Conservation (phyloP, 371 early-diverging fungal genomes). For the Phascolomyces articulosus region DNA sequence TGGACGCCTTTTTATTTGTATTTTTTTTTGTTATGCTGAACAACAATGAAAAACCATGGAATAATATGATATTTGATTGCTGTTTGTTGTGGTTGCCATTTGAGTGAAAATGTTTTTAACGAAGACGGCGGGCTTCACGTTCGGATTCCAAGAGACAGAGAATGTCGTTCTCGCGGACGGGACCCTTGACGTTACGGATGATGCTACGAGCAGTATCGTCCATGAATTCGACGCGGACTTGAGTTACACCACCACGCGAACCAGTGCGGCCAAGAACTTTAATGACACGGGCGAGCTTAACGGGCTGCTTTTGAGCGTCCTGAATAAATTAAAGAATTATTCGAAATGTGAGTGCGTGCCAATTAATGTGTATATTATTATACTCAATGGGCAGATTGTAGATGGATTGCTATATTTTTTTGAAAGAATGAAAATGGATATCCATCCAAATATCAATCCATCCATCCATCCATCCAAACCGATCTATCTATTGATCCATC, state of each 20-base stretch:
- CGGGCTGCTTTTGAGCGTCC: slow-evolving; percentile 75
- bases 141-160: slow-evolving; percentile 97
- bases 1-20: slow-evolving; percentile 1
- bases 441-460: slow-evolving; percentile 1
- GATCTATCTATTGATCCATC: slow-evolving; percentile 7
- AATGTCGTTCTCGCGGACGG: slow-evolving; percentile 97
- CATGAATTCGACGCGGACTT: slow-evolving; percentile 98
- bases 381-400: too few species aligned
- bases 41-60: background rate
- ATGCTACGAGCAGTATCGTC: slow-evolving; percentile 94
- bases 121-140: slow-evolving; percentile 98
- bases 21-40: background rate
- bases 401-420: too few species aligned
- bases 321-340: slow-evolving; percentile 14
- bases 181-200: slow-evolving; percentile 99
- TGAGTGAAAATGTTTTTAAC: slow-evolving; percentile 58
- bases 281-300: slow-evolving; percentile 93
- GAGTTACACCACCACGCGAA: slow-evolving; percentile 98
- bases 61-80: too few species aligned
- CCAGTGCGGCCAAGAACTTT: slow-evolving; percentile 99
- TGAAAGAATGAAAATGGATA: too few species aligned
- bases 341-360: too few species aligned
- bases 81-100: background rate
- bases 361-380: background rate
- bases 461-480: slow-evolving; percentile 10